Base-by-base conservation (phyloP, 371 early-diverging fungal genomes). In the Circinella minor region DNA sequence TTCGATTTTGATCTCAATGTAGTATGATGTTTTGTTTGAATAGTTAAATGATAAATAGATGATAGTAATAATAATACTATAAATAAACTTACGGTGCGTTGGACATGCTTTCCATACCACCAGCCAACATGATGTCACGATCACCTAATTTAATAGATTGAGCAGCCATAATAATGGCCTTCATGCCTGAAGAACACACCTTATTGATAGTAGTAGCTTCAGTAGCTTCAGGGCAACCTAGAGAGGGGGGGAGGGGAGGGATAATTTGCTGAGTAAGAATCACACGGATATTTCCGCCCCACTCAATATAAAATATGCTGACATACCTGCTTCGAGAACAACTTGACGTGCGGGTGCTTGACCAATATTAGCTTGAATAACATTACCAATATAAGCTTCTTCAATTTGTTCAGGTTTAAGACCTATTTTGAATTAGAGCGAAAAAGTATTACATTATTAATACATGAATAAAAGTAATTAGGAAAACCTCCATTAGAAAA, bases 31-130 rank as follows among this genome's bases (percentile, higher is more conserved):
- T 27, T 27, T 27, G 27, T 27, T 27, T 27, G 27, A 27, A 27
- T 27, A 2, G 27, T 27, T 27, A 27, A 27, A 27, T 27, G 27
- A 27, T n/a, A n/a, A 27, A 27, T 27, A 2, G 27, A 27, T 27
- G 1, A 27, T 27, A 27, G 27, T 5, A 51, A 14, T 13, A 51
- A 51, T 57, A 49, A n/a, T n/a, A n/a, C n/a, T 47, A 60, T 62
- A 49, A 14, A 15, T 17, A 57, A 43, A 80, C 86, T 80, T 88
- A 94, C 76, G 96, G 96, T 27, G 89, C 86, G 78, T 95, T 95
- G 65, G 92, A 91, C 97, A 98, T 97, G 83, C 93, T 93, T 77
- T 98, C 98, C 94, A 93, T 95, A 61, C 98, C 98, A 71, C 98
- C 98, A 51, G 96, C 95, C 18, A 96, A 82, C 84, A 95, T 91